Percentiles rank a stretch among this genome's conserved stretches.
Conservation (phyloP, 106 monocot genomes). For the Amphibolis antarctica region DNA sequence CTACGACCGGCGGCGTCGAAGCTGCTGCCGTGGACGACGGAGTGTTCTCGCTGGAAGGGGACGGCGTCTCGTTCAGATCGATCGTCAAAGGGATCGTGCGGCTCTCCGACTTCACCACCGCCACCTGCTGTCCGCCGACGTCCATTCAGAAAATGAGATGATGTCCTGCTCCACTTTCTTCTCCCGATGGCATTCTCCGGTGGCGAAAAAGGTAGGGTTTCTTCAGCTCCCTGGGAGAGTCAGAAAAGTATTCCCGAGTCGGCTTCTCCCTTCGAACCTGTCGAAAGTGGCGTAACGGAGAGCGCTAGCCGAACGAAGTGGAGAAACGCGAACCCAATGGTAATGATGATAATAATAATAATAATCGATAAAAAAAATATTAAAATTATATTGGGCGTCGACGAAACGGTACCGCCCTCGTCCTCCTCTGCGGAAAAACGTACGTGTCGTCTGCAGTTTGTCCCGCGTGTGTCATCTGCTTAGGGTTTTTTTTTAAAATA, state of each 20-base stretch:
- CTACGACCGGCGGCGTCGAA: constrained; percentile 6
- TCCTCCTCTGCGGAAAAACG: too few species aligned
- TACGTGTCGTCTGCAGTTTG: too few species aligned
- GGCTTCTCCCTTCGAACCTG: neutral
- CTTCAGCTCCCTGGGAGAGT: neutral
- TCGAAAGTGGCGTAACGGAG: neutral
- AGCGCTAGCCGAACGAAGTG: too few species aligned
- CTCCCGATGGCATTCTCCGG: neutral
- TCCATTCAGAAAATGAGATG: constrained; percentile 7
- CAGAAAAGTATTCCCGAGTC: neutral
- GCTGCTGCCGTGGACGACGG: neutral
- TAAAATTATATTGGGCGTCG: too few species aligned
- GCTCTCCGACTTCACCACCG: neutral
- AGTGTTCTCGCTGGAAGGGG: constrained; percentile 10
- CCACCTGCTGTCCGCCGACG: neutral
- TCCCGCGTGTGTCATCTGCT: too few species aligned
- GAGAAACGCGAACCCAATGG: too few species aligned
- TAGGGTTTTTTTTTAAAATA: too few species aligned
- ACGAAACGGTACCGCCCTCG: too few species aligned
- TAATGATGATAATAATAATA: too few species aligned
- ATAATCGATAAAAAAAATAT: too few species aligned
- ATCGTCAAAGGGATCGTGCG: constrained; percentile 17
- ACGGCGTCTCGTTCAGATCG: constrained; percentile 26
- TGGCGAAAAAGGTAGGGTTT: neutral
- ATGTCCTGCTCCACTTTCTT: neutral